These are phyloP conservation scores for Eucalyptus cloeziana DNA, from an alignment of 345 rosid species.

Conservation along the genomic window DNA sequence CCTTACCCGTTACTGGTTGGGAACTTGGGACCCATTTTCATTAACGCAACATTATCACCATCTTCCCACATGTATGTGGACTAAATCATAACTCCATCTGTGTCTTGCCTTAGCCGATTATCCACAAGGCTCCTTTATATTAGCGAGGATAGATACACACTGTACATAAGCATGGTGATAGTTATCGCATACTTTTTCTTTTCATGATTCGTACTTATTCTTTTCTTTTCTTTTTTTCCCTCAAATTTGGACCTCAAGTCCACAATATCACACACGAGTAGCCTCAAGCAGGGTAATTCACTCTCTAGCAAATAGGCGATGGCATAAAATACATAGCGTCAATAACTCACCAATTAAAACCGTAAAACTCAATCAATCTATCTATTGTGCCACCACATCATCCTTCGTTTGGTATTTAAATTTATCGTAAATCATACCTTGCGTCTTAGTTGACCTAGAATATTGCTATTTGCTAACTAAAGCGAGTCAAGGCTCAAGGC, in stretches of 20 bases:
- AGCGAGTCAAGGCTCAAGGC: neutral
- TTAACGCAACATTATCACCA: neutral
- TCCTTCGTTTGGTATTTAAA: neutral
- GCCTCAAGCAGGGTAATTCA: neutral
- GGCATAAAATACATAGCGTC: neutral
- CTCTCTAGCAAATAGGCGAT: neutral
- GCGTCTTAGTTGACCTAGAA: neutral
- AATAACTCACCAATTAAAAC: neutral
- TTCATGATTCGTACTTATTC: too few species aligned
- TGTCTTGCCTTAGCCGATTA: neutral
- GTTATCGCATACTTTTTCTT: neutral
- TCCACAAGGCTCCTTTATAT: neutral
- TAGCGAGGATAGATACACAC: neutral
- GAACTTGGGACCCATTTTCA: neutral
- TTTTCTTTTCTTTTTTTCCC: neutral
- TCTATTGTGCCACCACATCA: neutral
- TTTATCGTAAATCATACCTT: neutral
- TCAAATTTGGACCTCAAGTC: neutral
- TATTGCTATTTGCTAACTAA: neutral
- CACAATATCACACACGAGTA: neutral
- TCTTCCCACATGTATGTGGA: neutral
- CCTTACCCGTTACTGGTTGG: neutral
- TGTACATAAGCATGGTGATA: neutral
- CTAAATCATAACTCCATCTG: neutral
- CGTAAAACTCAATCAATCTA: neutral